Evolutionary conservation across 768 basidiomycete species (phyloP).

Genomic region (Calocera cornea): DNA sequence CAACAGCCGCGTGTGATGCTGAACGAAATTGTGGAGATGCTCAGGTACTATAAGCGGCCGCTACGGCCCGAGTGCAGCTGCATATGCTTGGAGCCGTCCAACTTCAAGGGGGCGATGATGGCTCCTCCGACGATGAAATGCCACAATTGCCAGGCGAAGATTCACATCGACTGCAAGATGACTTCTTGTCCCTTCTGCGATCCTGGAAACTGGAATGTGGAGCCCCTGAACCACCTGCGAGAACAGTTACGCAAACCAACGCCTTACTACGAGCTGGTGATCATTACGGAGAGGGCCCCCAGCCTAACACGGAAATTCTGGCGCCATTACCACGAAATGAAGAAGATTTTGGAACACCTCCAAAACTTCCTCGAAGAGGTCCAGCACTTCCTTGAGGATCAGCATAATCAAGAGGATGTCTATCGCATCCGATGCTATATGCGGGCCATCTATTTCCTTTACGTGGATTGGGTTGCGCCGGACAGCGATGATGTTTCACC

Average conservation of each 20-base stretch:
- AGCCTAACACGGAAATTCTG: not conserved
- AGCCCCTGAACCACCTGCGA: not conserved
- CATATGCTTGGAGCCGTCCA: not conserved
- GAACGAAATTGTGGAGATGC: not conserved
- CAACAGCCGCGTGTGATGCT: not conserved
- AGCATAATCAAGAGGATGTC: not conserved
- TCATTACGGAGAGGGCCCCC: not conserved
- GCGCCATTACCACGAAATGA: not conserved
- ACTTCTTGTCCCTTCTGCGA: not conserved
- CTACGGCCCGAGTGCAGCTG: not conserved
- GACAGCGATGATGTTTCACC: not conserved
- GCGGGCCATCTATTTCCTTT: not conserved
- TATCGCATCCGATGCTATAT: constrained; percentile 2
- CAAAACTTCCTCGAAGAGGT: not conserved
- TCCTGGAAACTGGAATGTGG: not conserved
- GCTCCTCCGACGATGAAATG: not conserved
- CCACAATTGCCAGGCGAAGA: not conserved
- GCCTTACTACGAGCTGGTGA: not conserved
- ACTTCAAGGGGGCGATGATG: not conserved
- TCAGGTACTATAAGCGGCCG: not conserved
- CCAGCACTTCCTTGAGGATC: not conserved
- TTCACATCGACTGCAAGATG: not conserved
- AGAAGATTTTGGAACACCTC: not conserved
- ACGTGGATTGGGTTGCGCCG: not conserved
- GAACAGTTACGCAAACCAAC: not conserved